A percentile compares a stretch with the other conserved stretches of the same genome.
Evolutionary conservation across 2,329 filamentous ascomycete genomes (phyloP).

Genomic region (Botrytis squamosa): DNA sequence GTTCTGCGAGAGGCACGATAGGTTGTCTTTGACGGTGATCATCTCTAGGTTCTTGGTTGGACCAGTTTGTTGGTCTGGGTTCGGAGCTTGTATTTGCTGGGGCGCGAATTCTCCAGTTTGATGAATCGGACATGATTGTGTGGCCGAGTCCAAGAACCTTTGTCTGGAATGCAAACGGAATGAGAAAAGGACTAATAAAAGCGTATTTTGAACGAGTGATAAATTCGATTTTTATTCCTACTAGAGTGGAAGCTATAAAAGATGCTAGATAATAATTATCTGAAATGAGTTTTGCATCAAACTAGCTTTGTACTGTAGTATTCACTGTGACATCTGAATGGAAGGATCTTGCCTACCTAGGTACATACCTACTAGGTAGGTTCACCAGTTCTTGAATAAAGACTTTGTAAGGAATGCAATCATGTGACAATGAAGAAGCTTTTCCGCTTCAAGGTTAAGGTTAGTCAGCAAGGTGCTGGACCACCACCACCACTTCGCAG

Average conservation of each 20-base stretch:
- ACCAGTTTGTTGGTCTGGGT: background rate
- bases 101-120: background rate
- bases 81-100: background rate
- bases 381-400: too few species aligned
- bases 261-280: too few species aligned
- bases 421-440: background rate
- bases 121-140: background rate
- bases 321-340: background rate
- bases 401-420: background rate
- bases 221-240: too few species aligned
- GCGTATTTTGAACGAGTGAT: too few species aligned
- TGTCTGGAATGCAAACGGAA: background rate
- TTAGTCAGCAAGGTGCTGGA: background rate
- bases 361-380: too few species aligned
- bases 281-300: too few species aligned
- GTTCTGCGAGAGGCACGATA: background rate
- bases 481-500: background rate
- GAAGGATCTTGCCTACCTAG: background rate
- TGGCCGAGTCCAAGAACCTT: background rate
- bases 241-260: too few species aligned
- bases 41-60: background rate
- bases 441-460: background rate
- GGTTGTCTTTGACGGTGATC: conserved; percentile 6
- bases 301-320: too few species aligned
- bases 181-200: too few species aligned